Conservation (phyloP, 331 rosid species). For the Cydonia oblonga region DNA sequence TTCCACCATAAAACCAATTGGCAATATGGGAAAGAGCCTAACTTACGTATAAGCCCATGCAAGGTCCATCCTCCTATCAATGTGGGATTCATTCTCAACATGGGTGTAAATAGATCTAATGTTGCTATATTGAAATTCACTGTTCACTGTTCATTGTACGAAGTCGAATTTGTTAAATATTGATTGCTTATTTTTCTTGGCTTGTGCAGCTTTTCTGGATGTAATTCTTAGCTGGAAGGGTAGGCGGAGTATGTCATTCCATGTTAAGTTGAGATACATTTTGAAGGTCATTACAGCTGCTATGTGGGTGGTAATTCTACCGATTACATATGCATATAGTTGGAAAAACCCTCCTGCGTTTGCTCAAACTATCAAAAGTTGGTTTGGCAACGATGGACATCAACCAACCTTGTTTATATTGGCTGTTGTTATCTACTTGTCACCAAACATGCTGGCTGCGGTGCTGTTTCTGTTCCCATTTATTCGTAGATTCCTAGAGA, state of each 20-base stretch:
- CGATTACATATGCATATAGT: slow-evolving; percentile 74
- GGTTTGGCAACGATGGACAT: slow-evolving; percentile 62
- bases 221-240: slow-evolving; percentile 89
- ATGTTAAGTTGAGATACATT: slow-evolving; percentile 70
- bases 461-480: slow-evolving; percentile 73
- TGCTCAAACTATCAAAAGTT: slow-evolving; percentile 80
- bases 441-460: slow-evolving; percentile 87
- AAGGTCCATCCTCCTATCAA: no score
- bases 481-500: slow-evolving; percentile 80
- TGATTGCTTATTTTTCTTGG: neutral
- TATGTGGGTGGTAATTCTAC: slow-evolving; percentile 81
- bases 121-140: neutral
- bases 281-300: slow-evolving; percentile 83
- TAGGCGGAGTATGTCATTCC: slow-evolving; percentile 58
- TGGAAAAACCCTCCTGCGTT: slow-evolving; percentile 89
- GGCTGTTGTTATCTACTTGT: slow-evolving; percentile 82
- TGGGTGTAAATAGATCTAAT: no score
- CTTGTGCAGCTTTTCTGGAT: slow-evolving; percentile 72
- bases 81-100: no score
- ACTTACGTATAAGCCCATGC: no score
- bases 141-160: neutral
- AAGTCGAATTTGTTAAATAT: neutral
- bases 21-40: no score
- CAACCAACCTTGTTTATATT: slow-evolving; percentile 69
- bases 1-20: no score